phyloP scores from a whole-genome alignment of 176 grass and related monocot genomes.

The Areca catechu region DNA sequence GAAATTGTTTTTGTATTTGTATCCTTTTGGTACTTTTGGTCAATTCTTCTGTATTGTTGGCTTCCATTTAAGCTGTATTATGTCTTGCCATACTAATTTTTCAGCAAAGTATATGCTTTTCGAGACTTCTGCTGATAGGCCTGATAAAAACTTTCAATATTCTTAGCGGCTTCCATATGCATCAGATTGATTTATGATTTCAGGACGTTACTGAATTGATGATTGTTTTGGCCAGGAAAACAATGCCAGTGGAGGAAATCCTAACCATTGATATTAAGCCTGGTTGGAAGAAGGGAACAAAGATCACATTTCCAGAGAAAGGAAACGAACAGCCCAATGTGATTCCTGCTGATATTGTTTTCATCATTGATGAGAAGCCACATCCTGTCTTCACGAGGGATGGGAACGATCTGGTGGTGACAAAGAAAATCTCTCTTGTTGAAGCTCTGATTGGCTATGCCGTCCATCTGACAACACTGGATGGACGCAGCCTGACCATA shows the following conservation, averaged over 20 bases:
- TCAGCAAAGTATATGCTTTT: too few species aligned
- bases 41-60: too few species aligned
- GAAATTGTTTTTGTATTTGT: too few species aligned
- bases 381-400: slow-evolving; percentile 83
- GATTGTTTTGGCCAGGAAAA: slow-evolving; percentile 33
- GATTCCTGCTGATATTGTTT: slow-evolving; percentile 56
- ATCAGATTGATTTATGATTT: too few species aligned
- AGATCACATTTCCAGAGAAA: slow-evolving; percentile 94
- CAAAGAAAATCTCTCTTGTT: slow-evolving; percentile 49
- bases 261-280: slow-evolving; percentile 87
- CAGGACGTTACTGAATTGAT: too few species aligned
- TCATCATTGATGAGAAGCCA: slow-evolving; percentile 94
- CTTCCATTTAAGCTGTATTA: too few species aligned
- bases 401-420: slow-evolving; percentile 72
- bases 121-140: too few species aligned
- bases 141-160: too few species aligned
- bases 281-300: slow-evolving; percentile 96
- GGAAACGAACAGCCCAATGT: slow-evolving; percentile 69
- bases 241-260: slow-evolving; percentile 71
- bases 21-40: too few species aligned
- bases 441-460: slow-evolving; percentile 72
- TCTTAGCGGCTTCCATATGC: too few species aligned
- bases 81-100: too few species aligned
- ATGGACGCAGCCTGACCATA: slow-evolving; percentile 58
- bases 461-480: slow-evolving; percentile 46